Base-by-base conservation (phyloP, 148 eudicot species). In the Fallopia convolvulus region DNA sequence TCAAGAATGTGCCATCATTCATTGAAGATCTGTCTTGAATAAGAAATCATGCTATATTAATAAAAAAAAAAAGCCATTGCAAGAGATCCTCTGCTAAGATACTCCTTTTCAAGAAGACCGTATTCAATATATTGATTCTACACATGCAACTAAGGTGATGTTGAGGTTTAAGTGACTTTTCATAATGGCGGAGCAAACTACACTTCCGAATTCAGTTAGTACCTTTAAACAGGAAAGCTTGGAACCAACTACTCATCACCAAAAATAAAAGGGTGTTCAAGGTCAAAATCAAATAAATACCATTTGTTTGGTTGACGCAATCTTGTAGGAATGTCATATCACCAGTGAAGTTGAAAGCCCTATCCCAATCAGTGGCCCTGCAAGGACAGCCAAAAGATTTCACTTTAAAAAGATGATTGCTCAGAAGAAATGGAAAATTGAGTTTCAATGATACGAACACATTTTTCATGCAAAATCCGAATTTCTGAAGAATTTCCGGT, bases 401-500 rank as follows among this genome's bases (percentile, higher is more conserved):
- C 33, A 58, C 32, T 6, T n/a, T 3, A 36, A 32, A 33, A 65
- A 58, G 65, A 58, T 30, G 70, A 61, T 26, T 30, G 12, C 14
- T 61, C 70, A 8, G 20, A 68, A 68, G 33, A 39, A 68, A 68
- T 6, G 39, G 7, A 65, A 68, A 18, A 36, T 17, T 1, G 58
- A 21, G 65, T 32, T 66, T 66, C n/a, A 5, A 33, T 9, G 33
- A 44, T 73, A 73, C 75, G 30, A 73, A 73, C 75, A 73, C 75
- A 46, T 73, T 21, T 73, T 46, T 21, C 33, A 73, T 73, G 75
- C 75, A 73, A 48, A 73, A 73, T 9, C 75, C 75, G 75, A 73
- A 44, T 42, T 48, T 44, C 15, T 20, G 50, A 14, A 73, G 50
- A 26, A 73, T 73, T 4, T 42, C 53, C 15, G 75, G 75, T 2